Conservation (phyloP, 306 rosid species). For the Castanopsis chinensis region DNA sequence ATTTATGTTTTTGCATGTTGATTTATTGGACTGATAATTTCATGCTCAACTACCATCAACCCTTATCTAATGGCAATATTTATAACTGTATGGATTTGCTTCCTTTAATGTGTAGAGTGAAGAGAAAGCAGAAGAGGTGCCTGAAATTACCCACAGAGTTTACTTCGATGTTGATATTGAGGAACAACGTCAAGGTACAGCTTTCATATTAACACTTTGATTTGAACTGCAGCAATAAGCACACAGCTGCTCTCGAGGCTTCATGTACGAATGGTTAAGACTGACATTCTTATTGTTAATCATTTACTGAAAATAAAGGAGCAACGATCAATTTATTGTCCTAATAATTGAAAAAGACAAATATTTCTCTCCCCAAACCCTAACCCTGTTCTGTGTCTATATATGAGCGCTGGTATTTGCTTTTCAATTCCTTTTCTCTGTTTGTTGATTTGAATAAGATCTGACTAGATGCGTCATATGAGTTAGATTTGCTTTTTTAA, state of each 20-base stretch:
- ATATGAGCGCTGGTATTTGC: no score
- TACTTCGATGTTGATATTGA: constrained; percentile 80
- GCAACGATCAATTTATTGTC: background rate
- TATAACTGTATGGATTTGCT: background rate
- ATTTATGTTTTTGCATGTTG: background rate
- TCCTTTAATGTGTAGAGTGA: constrained; percentile 41
- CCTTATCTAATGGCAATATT: background rate
- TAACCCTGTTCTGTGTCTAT: background rate
- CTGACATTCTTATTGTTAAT: background rate
- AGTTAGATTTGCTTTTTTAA: no score
- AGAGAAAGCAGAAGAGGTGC: constrained; percentile 57
- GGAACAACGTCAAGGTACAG: constrained; percentile 59
- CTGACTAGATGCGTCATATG: no score
- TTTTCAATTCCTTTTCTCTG: no score
- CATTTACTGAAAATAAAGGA: background rate
- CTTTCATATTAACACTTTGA: background rate
- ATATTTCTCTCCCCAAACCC: background rate
- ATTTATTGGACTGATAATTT: background rate
- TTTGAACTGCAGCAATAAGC: background rate
- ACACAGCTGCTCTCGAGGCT: background rate
- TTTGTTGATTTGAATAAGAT: no score
- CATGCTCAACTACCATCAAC: background rate
- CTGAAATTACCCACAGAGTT: constrained; percentile 80
- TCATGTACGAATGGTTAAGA: background rate
- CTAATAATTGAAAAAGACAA: no score